Evolutionary conservation across 345 rosid species (phyloP).

Genomic region (Eucalyptus sp.): DNA sequence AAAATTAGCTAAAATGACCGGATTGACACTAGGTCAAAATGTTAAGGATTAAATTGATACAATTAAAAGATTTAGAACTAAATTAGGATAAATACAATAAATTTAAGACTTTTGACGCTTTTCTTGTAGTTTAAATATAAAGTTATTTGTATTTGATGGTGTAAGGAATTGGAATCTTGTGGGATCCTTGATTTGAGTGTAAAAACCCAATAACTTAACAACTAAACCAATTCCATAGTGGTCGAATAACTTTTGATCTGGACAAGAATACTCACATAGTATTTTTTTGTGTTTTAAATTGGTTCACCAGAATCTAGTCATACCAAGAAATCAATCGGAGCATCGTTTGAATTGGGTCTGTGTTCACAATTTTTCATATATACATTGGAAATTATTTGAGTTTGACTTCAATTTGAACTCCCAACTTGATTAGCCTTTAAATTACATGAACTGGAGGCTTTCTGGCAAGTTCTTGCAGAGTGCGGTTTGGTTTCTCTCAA

Average conservation of each 20-base stretch:
- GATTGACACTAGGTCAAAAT: not conserved
- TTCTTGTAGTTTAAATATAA: not conserved
- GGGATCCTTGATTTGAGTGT: not conserved
- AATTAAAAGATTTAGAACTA: too few relatives aligned
- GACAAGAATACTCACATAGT: not conserved
- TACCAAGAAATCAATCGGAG: not conserved
- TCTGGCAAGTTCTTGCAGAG: not conserved
- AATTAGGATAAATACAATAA: too few relatives aligned
- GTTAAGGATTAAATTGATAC: too few relatives aligned
- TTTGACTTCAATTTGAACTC: not conserved
- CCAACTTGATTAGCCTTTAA: not conserved
- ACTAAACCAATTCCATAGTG: not conserved
- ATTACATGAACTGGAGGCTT: not conserved
- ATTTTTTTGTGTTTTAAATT: not conserved
- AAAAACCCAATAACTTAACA: not conserved
- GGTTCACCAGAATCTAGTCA: not conserved
- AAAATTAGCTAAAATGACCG: not conserved
- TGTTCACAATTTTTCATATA: not conserved
- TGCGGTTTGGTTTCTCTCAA: not conserved
- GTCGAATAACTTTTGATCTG: not conserved
- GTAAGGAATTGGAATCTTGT: not conserved
- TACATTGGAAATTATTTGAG: not conserved
- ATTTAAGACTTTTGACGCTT: too few relatives aligned
- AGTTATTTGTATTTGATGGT: not conserved
- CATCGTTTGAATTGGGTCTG: not conserved